phyloP scores from a whole-genome alignment of 2,329 filamentous ascomycete species.

The Cryphonectria radicalis region DNA sequence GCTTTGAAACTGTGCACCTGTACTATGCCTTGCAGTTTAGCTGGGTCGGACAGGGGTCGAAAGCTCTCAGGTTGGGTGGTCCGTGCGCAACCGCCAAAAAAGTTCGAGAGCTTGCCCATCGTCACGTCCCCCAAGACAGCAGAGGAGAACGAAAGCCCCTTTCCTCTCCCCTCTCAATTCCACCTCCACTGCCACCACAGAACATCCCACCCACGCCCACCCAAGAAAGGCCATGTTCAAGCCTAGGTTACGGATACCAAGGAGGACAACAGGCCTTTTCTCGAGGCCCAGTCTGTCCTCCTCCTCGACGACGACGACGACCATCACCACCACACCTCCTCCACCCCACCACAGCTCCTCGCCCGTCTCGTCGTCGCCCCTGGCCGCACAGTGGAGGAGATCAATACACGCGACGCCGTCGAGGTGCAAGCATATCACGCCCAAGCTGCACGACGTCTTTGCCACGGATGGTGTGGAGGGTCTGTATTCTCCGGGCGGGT shows the following conservation, averaged over 20 bases:
- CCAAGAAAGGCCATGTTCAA: conserved; percentile 52
- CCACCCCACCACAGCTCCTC: conserved; percentile 14
- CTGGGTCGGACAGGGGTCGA: neutral
- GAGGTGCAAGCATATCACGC: conserved; percentile 46
- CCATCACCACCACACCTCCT: neutral
- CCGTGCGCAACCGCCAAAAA: conserved; percentile 18
- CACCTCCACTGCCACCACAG: neutral
- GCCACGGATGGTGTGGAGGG: conserved; percentile 60
- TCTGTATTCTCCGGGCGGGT: conserved; percentile 71
- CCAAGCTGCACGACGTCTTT: conserved; percentile 47
- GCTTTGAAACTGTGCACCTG: neutral
- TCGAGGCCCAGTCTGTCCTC: conserved; percentile 10
- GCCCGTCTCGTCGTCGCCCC: conserved; percentile 6
- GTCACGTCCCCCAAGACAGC: neutral
- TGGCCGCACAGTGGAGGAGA: conserved; percentile 40
- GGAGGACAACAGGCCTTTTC: conserved; percentile 32
- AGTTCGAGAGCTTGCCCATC: conserved; percentile 8
- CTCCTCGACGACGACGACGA: too few species aligned
- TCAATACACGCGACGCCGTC: conserved; percentile 25
- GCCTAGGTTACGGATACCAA: conserved; percentile 57
- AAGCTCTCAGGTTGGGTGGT: neutral
- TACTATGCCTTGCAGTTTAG: neutral
- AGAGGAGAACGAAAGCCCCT: too few species aligned
- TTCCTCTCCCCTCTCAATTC: neutral
- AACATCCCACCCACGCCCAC: neutral